Base-by-base conservation (phyloP, 2,329 filamentous ascomycete genomes). In the Hymenoscyphus fraxineus region DNA sequence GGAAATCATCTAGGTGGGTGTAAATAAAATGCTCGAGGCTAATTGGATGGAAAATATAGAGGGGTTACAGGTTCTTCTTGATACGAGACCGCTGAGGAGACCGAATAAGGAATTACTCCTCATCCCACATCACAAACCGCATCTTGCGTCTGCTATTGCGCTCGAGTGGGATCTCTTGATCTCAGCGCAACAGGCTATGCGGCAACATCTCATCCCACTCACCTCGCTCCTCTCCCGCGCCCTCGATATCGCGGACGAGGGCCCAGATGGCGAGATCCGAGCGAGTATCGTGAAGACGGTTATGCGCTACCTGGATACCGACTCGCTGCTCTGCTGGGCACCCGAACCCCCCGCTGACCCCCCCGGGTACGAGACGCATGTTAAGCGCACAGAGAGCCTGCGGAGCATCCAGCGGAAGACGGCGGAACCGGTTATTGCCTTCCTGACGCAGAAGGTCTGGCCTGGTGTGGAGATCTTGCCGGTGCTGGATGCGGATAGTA, bases 321-420 rank as follows among this genome's bases (percentile, higher is more conserved):
- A 99, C 78, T 93, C 92, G 0, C 80, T 98, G 41, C 85, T 99
- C 1, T 98, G 94, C 83, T 97, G 93, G 91, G 92, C 86, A 19
- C 88, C 88, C 0, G 79, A 65, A 77, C 83, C 74, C 76, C 62
- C 66, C 0, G 68, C 83, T 31, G 82, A 85, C 51, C 80, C 81
- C 1, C 80, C 82, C 1, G 71, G 73, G 22, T 73, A 77, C 44
- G 76, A 76, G 41, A 78, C 81, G 41, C 78, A 86, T 51, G 76
- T 80, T 38, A 78, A 60, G 7, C 63, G 83, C 59, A 73, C 76
- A 3, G 81, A 87, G 72, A 86, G 83, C 7, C 81, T 99, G 61
- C 83, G 92, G 16, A 83, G 90, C 57, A 80, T 88, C 22, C 95
- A 99, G 79, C 84, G 87, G 71, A 80, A 83, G 47, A 84, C 86